A percentile compares a stretch with the other conserved stretches of the same genome.
Evolutionary conservation across 352 stramenopile species (phyloP).

Genomic region (Phytophthora quininea): DNA sequence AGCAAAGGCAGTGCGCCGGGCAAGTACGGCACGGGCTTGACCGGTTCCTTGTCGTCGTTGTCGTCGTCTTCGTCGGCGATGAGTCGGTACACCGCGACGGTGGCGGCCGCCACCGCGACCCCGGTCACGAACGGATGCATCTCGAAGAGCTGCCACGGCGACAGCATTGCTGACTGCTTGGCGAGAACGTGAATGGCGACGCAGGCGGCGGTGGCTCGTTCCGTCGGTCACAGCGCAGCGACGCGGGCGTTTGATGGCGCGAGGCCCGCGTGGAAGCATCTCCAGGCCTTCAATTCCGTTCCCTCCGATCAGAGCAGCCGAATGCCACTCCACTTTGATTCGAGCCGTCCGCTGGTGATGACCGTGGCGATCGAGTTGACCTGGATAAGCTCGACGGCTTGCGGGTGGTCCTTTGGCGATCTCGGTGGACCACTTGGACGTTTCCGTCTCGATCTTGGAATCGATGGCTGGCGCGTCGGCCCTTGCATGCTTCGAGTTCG

Average conservation of each 20-base stretch:
- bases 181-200: slow-evolving; percentile 21
- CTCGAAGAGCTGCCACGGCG: slow-evolving; percentile 10
- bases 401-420: too few relatives aligned
- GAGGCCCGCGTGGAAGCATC: not conserved
- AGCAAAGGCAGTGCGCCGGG: slow-evolving; percentile 37
- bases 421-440: too few relatives aligned
- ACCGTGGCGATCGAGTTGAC: too few relatives aligned
- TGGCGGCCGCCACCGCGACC: slow-evolving; percentile 23
- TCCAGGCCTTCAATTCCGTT: not conserved
- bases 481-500: too few relatives aligned
- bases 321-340: slow-evolving; percentile 9
- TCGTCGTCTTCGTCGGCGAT: slow-evolving; percentile 18
- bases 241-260: slow-evolving; percentile 20
- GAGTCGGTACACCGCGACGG: slow-evolving; percentile 11
- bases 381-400: too few relatives aligned
- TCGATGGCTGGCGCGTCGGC: too few relatives aligned
- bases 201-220: slow-evolving; percentile 4
- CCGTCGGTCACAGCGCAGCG: not conserved
- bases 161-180: slow-evolving; percentile 33
- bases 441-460: too few relatives aligned
- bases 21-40: slow-evolving; percentile 38
- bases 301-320: slow-evolving; percentile 1
- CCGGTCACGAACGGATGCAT: slow-evolving; percentile 30
- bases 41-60: not conserved
- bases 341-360: not conserved